Evolutionary conservation across 208 protist species (phyloP).

Genomic region (Acanthamoeba divionensis): DNA sequence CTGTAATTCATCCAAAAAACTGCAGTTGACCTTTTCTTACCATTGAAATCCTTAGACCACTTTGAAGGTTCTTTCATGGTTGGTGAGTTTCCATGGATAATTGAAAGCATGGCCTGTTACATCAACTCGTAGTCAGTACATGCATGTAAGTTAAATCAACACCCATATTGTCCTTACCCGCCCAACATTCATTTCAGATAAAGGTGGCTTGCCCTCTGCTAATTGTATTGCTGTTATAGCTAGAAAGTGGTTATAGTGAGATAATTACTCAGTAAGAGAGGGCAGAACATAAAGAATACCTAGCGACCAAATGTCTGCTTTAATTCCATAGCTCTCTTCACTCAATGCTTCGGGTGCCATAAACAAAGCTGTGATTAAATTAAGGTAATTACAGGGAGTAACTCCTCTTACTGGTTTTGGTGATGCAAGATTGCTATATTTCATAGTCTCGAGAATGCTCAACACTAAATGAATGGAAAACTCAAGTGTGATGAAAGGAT

Average conservation of each 20-base stretch:
- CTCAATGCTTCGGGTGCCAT: constrained; percentile 38
- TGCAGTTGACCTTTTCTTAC: background rate
- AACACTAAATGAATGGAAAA: background rate
- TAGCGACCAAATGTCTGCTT: constrained; percentile 45
- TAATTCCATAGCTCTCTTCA: constrained; percentile 41
- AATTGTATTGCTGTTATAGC: constrained; percentile 52
- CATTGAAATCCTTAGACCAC: constrained; percentile 48
- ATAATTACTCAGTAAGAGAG: too few relatives aligned
- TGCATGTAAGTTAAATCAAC: background rate
- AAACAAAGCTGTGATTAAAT: background rate
- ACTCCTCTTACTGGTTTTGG: too few relatives aligned
- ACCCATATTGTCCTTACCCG: background rate
- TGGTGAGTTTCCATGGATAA: constrained; percentile 31
- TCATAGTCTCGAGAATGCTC: too few relatives aligned
- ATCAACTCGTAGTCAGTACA: background rate
- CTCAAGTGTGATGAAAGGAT: background rate
- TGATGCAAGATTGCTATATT: too few relatives aligned
- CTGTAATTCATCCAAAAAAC: background rate
- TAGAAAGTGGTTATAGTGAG: too few relatives aligned
- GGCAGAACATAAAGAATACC: too few relatives aligned
- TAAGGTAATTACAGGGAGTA: too few relatives aligned
- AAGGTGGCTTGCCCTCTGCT: constrained; percentile 52
- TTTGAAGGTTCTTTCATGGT: constrained; percentile 36
- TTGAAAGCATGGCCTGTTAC: constrained; percentile 16
- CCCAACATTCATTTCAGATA: constrained; percentile 41